phyloP scores from a whole-genome alignment of 441 rosid genomes.

The Viola pubescens region DNA sequence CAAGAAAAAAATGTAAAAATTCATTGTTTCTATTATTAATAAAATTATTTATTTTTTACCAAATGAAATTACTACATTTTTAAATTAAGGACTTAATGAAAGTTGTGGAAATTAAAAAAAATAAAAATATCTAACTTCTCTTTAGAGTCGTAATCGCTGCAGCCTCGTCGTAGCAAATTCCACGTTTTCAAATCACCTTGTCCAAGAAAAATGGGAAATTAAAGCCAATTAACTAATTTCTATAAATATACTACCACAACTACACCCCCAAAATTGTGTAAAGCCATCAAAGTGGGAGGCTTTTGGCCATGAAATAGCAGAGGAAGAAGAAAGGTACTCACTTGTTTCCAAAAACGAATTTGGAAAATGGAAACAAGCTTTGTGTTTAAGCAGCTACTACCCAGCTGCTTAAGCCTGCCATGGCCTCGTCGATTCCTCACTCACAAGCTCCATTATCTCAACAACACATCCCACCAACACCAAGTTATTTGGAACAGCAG shows the following conservation, averaged over 20 bases:
- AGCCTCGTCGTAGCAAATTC: no score
- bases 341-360: not conserved
- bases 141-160: no score
- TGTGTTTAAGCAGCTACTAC: slow-evolving; percentile 15
- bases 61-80: no score
- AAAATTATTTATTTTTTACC: no score
- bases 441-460: slow-evolving; percentile 17
- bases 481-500: slow-evolving; percentile 20
- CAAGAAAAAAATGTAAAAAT: no score
- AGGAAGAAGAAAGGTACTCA: not conserved
- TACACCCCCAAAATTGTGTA: not conserved
- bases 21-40: no score
- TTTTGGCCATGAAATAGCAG: not conserved
- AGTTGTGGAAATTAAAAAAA: no score
- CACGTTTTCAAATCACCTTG: no score
- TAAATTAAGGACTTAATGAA: no score
- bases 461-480: slow-evolving; percentile 18
- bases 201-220: not conserved
- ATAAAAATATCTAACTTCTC: no score
- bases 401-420: slow-evolving; percentile 24
- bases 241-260: no score
- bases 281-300: not conserved
- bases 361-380: slow-evolving; percentile 21
- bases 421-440: slow-evolving; percentile 16
- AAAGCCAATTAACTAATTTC: not conserved